Evolutionary conservation across 2,329 filamentous ascomycete species (phyloP), one percentile per base, ranked within the genome.

Genomic region (Coniochaeta ligniaria): DNA sequence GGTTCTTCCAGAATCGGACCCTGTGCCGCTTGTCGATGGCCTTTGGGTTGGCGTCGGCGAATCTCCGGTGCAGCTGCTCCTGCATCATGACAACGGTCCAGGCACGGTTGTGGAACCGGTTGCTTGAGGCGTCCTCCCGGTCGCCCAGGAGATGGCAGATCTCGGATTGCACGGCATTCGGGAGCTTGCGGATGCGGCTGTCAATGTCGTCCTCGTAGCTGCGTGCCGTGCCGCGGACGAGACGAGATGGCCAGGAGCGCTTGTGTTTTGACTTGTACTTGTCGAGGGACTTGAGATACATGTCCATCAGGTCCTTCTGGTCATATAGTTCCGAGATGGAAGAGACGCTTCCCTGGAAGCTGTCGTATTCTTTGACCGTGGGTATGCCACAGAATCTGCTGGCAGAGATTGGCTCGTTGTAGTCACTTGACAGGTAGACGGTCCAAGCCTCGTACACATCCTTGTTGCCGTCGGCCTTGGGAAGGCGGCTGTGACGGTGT

Each of bases 391-490:
- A 63, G 31, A 66, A 43, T 7, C 63, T 66, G 20, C 22, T 55
- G n/a, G 63, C 61, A 7, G 60, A 56, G 3, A 61, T 24, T 11
- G 54, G 22, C 24, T 64, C 57, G 17, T 59, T 41, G 11, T 28
- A 61, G n/a, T 62, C 60, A 16, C 63, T 61, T 17, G 62, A 60
- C 26, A 60, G 50, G 55, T 60, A 60, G 24, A 71, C 52, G 16
- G 61, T 63, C 65, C 66, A 71, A n/a, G 66, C 68, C 57, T 71
- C 70, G 41, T 71, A 71, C 24, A 68, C 65, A 7, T 65, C 60
- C 59, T 64, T 60, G 1, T 61, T 65, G 28, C 60, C 60, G 8
- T 69, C 64, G 6, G 58, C 62, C 54, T 57, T 57, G 45, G 63
- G 57, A 16, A 69, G 60, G 17, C 57, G 59, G 59, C 69, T 70